phyloP scores from a whole-genome alignment of 495 filamentous ascomycete species.

The Neurospora africana region DNA sequence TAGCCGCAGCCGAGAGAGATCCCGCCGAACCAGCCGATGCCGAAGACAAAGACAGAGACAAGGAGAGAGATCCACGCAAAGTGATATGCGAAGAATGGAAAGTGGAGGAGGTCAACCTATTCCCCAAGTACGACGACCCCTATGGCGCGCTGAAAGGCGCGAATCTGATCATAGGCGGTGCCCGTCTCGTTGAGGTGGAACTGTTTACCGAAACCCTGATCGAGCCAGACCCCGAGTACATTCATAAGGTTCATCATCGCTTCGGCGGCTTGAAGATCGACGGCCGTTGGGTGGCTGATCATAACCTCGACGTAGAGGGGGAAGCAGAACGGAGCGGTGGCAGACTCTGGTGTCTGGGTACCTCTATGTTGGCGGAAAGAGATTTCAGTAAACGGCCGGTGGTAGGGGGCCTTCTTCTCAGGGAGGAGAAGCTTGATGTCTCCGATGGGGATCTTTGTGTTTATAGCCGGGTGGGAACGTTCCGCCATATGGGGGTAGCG shows the following conservation, averaged over 20 bases:
- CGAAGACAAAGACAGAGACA: not conserved
- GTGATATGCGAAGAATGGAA: not conserved
- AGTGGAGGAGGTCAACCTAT: not conserved
- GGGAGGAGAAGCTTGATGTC: not conserved
- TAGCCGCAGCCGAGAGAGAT: not conserved
- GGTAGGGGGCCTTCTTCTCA: not conserved
- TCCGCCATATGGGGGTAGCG: not conserved
- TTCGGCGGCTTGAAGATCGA: not conserved
- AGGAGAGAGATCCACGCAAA: not conserved
- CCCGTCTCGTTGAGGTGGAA: not conserved
- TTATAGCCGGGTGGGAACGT: not conserved
- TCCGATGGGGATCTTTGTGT: too few species aligned
- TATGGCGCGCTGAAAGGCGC: not conserved
- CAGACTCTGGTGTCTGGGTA: not conserved
- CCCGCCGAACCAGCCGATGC: not conserved
- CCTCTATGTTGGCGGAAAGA: not conserved
- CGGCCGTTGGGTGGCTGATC: not conserved
- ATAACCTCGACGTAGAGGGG: not conserved
- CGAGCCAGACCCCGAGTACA: not conserved
- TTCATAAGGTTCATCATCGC: rapidly evolving
- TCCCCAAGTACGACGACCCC: not conserved
- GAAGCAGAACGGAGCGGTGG: not conserved
- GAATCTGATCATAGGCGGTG: not conserved
- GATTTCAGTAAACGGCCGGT: not conserved
- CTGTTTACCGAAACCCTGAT: not conserved